Evolutionary conservation across 495 filamentous ascomycete genomes (phyloP), one percentile per base, ranked within the genome.

Genomic region (Astrothelium subdiscretum): DNA sequence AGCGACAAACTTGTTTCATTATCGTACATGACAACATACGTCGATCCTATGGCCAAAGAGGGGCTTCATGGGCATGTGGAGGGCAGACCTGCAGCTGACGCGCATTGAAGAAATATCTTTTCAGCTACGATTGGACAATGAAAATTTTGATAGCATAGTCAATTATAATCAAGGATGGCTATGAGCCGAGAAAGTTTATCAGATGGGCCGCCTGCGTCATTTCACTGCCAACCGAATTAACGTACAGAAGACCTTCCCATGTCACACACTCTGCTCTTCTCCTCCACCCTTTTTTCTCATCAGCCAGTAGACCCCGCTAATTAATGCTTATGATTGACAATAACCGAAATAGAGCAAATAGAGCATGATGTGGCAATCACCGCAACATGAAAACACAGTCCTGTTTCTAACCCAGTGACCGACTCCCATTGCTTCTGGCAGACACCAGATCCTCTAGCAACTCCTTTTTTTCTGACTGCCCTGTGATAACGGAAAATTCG

Each of bases 1-100:
- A 69, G 65, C 60, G 70, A 72, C 31, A 80, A 78, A 60, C 51
- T 74, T 3, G 15, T 20, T 20, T 54, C 42, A 20, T 26, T 62
- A 32, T 26, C 43, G 8, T 62, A 62, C 44, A 44, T 31, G 42
- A 35, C 60, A 32, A 18, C 24, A 15, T 62, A 62, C 31, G 26
- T 57, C 18, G 48, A 62, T 57, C 42, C 48, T 13, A 52, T 54
- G 60, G 48, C 42, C 3, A 57, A 62, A 52, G 60, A 62, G 20
- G 60, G 60, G 31, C 15, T 62, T 5, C 60, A 62, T 29, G 60
- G 60, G n/a, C 35, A 61, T 29, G 48, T 54, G 24, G 48, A 54
- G 15, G 48, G 48, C 20, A 29, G 48, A 54, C 48, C 48, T 10
- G 22, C 15, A 54, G 22, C 3, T 20, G 48, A 54, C 48, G 48